These are phyloP conservation scores for Euphrasia arctica DNA, from an alignment of 305 asterid species.

Conservation along the genomic window DNA sequence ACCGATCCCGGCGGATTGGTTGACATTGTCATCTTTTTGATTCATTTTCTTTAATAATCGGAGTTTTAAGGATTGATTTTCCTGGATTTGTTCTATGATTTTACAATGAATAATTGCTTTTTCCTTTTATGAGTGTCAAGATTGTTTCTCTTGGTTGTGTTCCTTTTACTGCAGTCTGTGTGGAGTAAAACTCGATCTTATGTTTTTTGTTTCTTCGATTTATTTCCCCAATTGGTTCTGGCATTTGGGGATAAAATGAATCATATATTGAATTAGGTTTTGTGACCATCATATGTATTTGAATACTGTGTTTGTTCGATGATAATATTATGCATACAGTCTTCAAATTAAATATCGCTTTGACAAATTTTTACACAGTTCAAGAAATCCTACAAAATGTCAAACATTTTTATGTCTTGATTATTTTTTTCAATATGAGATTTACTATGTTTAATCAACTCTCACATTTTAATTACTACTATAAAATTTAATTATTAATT, in stretches of 20 bases:
- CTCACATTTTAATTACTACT: too few relatives aligned
- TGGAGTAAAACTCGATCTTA: not conserved
- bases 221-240: not conserved
- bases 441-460: too few relatives aligned
- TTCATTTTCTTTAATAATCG: not conserved
- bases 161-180: not conserved
- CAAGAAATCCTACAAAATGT: too few relatives aligned
- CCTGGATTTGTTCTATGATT: conserved; percentile 7
- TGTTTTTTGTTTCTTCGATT: not conserved
- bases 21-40: conserved; percentile 28
- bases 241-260: not conserved
- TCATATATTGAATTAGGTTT: too few relatives aligned
- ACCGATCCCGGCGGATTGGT: conserved; percentile 43
- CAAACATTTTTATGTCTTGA: too few relatives aligned
- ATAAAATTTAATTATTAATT: too few relatives aligned
- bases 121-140: not conserved
- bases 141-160: not conserved
- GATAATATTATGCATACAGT: too few relatives aligned
- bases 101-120: not conserved
- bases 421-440: too few relatives aligned
- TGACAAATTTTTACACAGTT: too few relatives aligned
- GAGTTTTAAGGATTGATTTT: not conserved
- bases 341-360: too few relatives aligned
- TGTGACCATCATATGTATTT: too few relatives aligned
- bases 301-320: too few relatives aligned